Evolutionary conservation across 2,329 filamentous ascomycete genomes (phyloP).

Genomic region (Fusarium duplospermum): DNA sequence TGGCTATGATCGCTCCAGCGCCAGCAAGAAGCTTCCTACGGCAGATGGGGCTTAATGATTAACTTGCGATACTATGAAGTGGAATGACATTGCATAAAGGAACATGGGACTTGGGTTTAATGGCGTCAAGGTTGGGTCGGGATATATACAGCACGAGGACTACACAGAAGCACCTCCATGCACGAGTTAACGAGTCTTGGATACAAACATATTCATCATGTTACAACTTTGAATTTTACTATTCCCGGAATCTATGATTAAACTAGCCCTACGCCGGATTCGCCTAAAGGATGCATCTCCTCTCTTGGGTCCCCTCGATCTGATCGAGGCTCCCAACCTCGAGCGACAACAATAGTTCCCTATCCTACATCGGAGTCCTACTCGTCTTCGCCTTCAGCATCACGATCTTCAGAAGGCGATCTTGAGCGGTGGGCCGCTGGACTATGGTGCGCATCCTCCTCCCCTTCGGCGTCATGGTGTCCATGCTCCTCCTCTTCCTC

Average conservation of each 20-base stretch:
- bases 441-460: conserved; percentile 33
- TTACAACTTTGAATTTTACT: conserved; percentile 14
- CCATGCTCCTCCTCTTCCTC: conserved; percentile 51
- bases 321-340: conserved; percentile 4
- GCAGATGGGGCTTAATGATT: conserved; percentile 1
- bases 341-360: conserved; percentile 4
- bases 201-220: background rate
- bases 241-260: conserved; percentile 38
- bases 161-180: background rate
- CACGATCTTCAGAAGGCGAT: conserved; percentile 50
- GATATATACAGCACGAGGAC: background rate
- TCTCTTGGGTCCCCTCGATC: conserved; percentile 7
- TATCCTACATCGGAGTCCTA: conserved; percentile 16
- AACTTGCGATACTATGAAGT: background rate
- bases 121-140: conserved; percentile 18
- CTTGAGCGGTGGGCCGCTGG: conserved; percentile 39
- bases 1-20: conserved; percentile 58
- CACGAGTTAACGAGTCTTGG: background rate
- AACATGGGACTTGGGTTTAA: background rate
- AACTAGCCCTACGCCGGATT: conserved; percentile 35
- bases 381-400: conserved; percentile 60
- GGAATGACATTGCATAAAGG: conserved; percentile 6
- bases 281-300: conserved; percentile 17
- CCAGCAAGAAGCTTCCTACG: conserved; percentile 37
- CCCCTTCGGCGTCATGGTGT: conserved; percentile 43